Base-by-base conservation (phyloP, 768 basidiomycete genomes). In the Macrocybe gigantea region DNA sequence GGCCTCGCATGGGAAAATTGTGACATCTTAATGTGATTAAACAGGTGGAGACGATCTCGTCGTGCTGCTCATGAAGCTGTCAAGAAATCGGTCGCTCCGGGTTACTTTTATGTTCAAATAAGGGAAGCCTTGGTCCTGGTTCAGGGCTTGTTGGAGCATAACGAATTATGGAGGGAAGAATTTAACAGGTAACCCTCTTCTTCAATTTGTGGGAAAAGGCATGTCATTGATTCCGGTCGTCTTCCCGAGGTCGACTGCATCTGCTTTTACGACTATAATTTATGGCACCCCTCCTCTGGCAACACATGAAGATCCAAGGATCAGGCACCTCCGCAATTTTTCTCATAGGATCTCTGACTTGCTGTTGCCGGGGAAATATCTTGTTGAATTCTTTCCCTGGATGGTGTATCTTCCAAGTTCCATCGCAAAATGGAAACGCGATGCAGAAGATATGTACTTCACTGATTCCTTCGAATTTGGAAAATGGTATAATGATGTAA, bases 21-120 rank as follows among this genome's bases (percentile, higher is more conserved):
- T 29, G 38, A 30, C 30, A 33, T 44, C 13, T 14, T 41, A 31
- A 30, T 22, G 12, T 14, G 33, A n/a, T 22, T 6, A 35, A 33
- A 9, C 31, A 57, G 53, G 22, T 57, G 56, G 56, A 51, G 50
- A 14, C 47, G 51, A 30, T 50, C 55, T 45, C 41, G 56, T 22
- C 51, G 56, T n/a, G 56, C 41, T 13, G 52, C 52, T n/a, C 56
- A 58, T 34, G 56, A 58, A 36, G 42, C 43, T 31, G 22, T 50
- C 30, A 38, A 38, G 15, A 45, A 36, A 42, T 15, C 42, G 7
- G 43, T 35, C 35, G 43, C 49, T n/a, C 22, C 43, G 29, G 38
- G 8, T 13, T 50, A 33, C 29, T 34, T 44, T 4, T 33, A 8
- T 14, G 38, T 50, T 31, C 49, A 42, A 31, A 37, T 34, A 13